These are phyloP conservation scores for Penicillium steckii DNA, from an alignment of 495 filamentous ascomycete species.

Conservation along the genomic window DNA sequence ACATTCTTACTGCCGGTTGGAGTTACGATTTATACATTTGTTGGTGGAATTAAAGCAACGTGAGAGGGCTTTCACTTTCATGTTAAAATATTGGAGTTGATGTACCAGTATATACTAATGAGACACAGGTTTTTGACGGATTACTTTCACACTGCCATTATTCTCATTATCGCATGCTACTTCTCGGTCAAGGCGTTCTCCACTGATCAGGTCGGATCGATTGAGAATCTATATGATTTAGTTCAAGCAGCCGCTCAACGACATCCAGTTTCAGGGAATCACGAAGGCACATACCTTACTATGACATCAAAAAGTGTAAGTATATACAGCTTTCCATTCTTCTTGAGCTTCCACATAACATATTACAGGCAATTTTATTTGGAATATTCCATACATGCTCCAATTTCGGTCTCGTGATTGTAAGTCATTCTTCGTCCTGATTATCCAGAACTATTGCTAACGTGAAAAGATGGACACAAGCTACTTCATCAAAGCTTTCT, in stretches of 20 bases:
- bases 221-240: conserved; percentile 45
- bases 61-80: conserved; percentile 13
- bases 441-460: not conserved
- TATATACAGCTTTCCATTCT: not conserved
- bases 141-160: conserved; percentile 45
- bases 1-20: conserved; percentile 45
- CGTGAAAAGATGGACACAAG: conserved; percentile 39
- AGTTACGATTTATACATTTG: conserved; percentile 43
- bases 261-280: conserved; percentile 46
- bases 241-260: conserved; percentile 38
- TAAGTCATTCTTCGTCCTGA: conserved; percentile 13
- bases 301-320: conserved; percentile 47
- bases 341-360: not conserved
- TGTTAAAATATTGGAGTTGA: not conserved
- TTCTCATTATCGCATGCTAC: conserved; percentile 47
- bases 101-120: not conserved
- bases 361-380: conserved; percentile 36
- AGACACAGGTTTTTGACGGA: conserved; percentile 41
- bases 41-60: conserved; percentile 49
- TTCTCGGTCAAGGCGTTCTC: conserved; percentile 48
- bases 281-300: conserved; percentile 47
- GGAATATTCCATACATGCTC: conserved; percentile 43
- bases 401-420: conserved; percentile 43
- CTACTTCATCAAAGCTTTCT: conserved; percentile 49
- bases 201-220: conserved; percentile 36